phyloP scores from a whole-genome alignment of 2,329 filamentous ascomycete genomes.

The Pseudogymnoascus sp. region DNA sequence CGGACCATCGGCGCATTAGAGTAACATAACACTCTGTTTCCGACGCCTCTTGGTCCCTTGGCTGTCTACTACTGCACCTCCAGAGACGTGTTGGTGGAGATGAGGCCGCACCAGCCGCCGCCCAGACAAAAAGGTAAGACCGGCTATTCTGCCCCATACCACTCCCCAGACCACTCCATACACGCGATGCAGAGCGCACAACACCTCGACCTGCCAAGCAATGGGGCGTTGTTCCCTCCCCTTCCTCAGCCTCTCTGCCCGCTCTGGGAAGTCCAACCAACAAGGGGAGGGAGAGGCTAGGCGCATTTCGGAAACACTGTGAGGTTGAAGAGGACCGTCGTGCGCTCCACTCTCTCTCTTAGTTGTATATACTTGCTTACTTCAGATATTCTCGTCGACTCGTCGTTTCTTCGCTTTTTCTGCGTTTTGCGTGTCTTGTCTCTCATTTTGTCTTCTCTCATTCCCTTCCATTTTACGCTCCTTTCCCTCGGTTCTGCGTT shows the following conservation, averaged over 20 bases:
- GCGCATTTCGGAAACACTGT: neutral
- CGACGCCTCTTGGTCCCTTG: neutral
- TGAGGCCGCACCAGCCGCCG: neutral
- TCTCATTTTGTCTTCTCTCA: neutral
- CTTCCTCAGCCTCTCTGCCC: neutral
- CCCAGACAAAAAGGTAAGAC: neutral
- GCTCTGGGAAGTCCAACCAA: neutral
- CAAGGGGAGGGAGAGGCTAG: neutral
- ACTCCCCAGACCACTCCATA: neutral
- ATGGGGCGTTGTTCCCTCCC: neutral
- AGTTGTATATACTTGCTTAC: neutral
- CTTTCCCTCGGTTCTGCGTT: neutral
- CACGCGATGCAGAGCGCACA: neutral
- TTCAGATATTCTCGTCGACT: neutral
- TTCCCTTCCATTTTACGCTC: constrained; percentile 4
- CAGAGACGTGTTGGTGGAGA: neutral
- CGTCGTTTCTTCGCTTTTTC: neutral
- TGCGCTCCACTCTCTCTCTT: neutral
- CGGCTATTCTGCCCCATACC: neutral
- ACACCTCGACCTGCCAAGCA: neutral
- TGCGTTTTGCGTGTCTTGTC: neutral
- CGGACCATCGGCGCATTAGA: neutral
- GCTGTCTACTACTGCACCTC: neutral
- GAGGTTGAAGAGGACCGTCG: neutral
- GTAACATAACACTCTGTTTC: neutral